Conservation (phyloP, 805 yeast species). For the Yamadazyma tumulicola region DNA sequence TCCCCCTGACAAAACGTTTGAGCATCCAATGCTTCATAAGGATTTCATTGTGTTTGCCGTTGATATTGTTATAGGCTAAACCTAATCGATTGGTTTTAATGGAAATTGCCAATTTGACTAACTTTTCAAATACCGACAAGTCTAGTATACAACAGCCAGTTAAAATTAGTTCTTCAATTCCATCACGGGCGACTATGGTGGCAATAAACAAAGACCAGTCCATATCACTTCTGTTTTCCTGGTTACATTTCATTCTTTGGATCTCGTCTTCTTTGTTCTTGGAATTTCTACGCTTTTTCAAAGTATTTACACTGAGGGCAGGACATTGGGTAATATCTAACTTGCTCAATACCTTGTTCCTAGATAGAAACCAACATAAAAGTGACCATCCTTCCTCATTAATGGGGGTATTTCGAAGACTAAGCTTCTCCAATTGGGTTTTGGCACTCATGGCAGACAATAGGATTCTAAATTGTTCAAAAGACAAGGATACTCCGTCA, state of each 20-base stretch:
- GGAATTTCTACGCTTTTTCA: conserved; percentile 30
- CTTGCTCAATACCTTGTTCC: conserved; percentile 54
- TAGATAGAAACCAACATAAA: conserved; percentile 69
- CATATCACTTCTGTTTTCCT: conserved; percentile 63
- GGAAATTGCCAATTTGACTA: conserved; percentile 55
- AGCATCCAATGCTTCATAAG: conserved; percentile 56
- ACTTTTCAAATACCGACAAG: conserved; percentile 48
- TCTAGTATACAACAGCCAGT: conserved; percentile 72
- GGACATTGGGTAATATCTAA: conserved; percentile 74
- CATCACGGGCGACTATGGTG: conserved; percentile 64
- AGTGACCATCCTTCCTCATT: conserved; percentile 73
- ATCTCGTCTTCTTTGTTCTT: conserved; percentile 23
- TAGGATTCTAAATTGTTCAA: conserved; percentile 74
- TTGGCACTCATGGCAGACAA: conserved; percentile 68
- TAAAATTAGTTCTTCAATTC: conserved; percentile 73
- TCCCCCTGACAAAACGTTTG: conserved; percentile 52
- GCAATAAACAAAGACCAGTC: conserved; percentile 80
- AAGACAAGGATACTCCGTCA: conserved; percentile 73
- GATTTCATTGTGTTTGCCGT: conserved; percentile 53
- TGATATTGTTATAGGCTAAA: conserved; percentile 68
- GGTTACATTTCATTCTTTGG: conserved; percentile 44
- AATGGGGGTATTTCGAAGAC: conserved; percentile 75
- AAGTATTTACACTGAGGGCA: conserved; percentile 41
- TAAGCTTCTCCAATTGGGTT: conserved; percentile 63
- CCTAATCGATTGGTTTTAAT: conserved; percentile 63